phyloP scores from a whole-genome alignment of 257 asterid species.

The Fraxinus anomala region DNA sequence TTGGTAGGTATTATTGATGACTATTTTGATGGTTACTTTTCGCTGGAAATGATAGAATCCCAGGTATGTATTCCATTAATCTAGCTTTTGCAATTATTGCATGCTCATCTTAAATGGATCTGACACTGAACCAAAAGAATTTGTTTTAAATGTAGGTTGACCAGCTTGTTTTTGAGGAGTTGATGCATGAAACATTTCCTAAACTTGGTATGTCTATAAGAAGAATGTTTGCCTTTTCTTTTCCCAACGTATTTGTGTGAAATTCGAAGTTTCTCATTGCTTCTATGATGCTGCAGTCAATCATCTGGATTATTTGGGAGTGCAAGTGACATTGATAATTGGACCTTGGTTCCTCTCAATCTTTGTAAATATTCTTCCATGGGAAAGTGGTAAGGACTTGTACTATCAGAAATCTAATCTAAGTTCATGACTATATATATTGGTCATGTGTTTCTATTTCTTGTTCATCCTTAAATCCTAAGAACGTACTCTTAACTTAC shows the following conservation, averaged over 20 bases:
- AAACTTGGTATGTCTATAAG: constrained; percentile 64
- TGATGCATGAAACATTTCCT: constrained; percentile 88
- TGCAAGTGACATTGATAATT: constrained; percentile 86
- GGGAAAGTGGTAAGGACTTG: constrained; percentile 86
- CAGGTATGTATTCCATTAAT: constrained; percentile 56
- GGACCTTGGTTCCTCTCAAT: constrained; percentile 94
- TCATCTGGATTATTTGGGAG: constrained; percentile 91
- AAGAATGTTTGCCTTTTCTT: constrained; percentile 9
- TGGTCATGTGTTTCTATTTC: constrained; percentile 13
- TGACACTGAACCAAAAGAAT: constrained; percentile 13
- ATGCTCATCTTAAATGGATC: constrained; percentile 24
- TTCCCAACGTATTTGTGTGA: constrained; percentile 12
- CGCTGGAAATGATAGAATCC: constrained; percentile 91
- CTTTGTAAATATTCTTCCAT: constrained; percentile 82
- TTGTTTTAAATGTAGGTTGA: constrained; percentile 58
- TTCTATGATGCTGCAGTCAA: constrained; percentile 54
- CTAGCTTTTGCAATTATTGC: constrained; percentile 16
- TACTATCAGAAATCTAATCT: constrained; percentile 26
- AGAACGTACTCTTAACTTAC: neutral
- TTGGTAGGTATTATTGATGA: constrained; percentile 88
- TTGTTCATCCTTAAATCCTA: constrained; percentile 16
- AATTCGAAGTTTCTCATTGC: constrained; percentile 24
- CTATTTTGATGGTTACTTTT: constrained; percentile 83
- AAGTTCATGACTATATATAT: constrained; percentile 8
- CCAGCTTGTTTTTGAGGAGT: constrained; percentile 92